A percentile compares a stretch with the other conserved stretches of the same genome.
phyloP scores from a whole-genome alignment of 2,329 filamentous ascomycete species.

The Penicillium paneum region DNA sequence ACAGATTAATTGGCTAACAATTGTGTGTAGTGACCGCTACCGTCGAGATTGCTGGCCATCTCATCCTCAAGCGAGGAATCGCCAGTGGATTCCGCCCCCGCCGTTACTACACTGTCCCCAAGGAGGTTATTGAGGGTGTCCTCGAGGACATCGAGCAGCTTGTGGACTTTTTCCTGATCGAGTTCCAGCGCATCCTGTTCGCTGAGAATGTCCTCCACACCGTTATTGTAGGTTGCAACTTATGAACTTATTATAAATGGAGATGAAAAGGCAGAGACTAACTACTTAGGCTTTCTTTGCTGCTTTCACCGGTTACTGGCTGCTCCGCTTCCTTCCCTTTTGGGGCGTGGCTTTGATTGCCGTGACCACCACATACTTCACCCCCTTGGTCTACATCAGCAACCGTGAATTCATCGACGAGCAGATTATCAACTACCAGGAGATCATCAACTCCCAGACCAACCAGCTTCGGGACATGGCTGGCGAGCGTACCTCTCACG shows the following conservation, averaged over 20 bases:
- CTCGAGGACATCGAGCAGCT: conserved; percentile 63
- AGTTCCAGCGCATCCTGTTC: conserved; percentile 64
- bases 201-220: conserved; percentile 63
- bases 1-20: conserved; percentile 9
- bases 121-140: conserved; percentile 60
- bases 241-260: background rate
- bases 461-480: conserved; percentile 59
- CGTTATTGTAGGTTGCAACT: conserved; percentile 51
- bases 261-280: conserved; percentile 1
- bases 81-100: conserved; percentile 60
- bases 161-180: conserved; percentile 66
- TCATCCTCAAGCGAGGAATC: conserved; percentile 57
- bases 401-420: conserved; percentile 64
- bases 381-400: conserved; percentile 61
- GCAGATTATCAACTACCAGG: conserved; percentile 54
- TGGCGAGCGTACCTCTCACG: conserved; percentile 58
- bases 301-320: conserved; percentile 59
- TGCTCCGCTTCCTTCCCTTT: conserved; percentile 64
- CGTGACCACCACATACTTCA: conserved; percentile 56
- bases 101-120: conserved; percentile 64
- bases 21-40: conserved; percentile 50
- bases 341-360: conserved; percentile 61
- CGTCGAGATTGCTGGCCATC: conserved; percentile 56
- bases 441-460: conserved; percentile 57
- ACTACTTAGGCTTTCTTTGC: conserved; percentile 55